These are phyloP conservation scores for Luvunga scandens DNA, from an alignment of 345 rosid species.

Conservation along the genomic window DNA sequence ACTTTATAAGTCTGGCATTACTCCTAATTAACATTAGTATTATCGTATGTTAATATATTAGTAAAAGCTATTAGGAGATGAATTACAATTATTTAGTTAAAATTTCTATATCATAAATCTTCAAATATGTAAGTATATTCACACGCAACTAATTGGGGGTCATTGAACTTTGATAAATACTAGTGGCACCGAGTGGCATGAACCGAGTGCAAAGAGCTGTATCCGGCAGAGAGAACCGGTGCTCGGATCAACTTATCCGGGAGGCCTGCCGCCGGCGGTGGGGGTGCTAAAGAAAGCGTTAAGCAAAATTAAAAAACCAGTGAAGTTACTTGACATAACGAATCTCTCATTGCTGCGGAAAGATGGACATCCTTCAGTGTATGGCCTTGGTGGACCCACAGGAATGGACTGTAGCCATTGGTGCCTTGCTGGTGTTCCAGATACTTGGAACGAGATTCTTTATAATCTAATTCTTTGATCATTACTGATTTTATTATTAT, in stretches of 20 bases:
- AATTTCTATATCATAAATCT: neutral
- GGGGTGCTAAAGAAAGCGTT: conserved; percentile 56
- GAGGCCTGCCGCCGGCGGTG: conserved; percentile 54
- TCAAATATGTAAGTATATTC: too few species aligned
- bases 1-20: too few species aligned
- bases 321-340: conserved; percentile 66
- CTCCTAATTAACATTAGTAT: too few species aligned
- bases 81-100: too few species aligned
- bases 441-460: conserved; percentile 86
- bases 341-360: conserved; percentile 70
- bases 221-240: conserved; percentile 59
- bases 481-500: neutral
- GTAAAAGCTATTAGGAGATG: neutral
- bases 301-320: conserved; percentile 39
- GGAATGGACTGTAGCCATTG: conserved; percentile 83
- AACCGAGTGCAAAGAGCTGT: conserved; percentile 58
- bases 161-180: neutral
- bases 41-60: too few species aligned
- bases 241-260: conserved; percentile 56
- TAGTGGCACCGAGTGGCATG: conserved; percentile 69
- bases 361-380: conserved; percentile 88
- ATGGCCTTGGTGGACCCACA: conserved; percentile 48
- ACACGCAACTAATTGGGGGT: neutral
- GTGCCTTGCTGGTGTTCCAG: conserved; percentile 94
- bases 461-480: conserved; percentile 47